phyloP scores from a whole-genome alignment of 2,329 filamentous ascomycete species.

The Blastomyces gilchristii region DNA sequence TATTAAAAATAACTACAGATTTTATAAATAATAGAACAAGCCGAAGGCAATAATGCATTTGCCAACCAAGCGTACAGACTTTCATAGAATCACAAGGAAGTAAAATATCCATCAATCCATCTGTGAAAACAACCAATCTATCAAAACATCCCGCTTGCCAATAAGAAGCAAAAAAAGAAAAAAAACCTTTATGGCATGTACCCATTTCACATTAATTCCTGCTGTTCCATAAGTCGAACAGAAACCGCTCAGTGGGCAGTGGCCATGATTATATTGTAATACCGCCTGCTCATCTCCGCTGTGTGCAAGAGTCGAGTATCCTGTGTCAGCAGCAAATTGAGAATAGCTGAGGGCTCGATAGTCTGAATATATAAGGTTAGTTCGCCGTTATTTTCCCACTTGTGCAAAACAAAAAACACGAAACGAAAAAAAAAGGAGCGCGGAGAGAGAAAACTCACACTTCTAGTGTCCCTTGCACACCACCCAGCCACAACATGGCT shows the following conservation, averaged over 20 bases:
- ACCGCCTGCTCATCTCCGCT: conserved; percentile 56
- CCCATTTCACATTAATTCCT: neutral
- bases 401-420: neutral
- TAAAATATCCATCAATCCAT: neutral
- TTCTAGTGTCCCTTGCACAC: conserved; percentile 50
- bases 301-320: conserved; percentile 63
- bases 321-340: conserved; percentile 50
- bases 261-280: conserved; percentile 56
- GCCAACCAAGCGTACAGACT: neutral
- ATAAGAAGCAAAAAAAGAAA: neutral
- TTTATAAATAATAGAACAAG: conserved; percentile 14
- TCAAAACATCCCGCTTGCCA: neutral
- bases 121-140: neutral
- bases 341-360: conserved; percentile 30
- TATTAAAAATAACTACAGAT: neutral
- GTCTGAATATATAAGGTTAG: conserved; percentile 16
- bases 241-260: conserved; percentile 15
- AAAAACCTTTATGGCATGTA: neutral
- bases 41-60: neutral
- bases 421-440: neutral
- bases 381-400: neutral
- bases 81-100: neutral
- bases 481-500: conserved; percentile 60
- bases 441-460: conserved; percentile 37
- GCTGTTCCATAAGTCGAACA: neutral